These are phyloP conservation scores for carrot (Daucus carota) DNA, from an alignment of 129 eudicot genomes.

Conservation along the genomic window DNA sequence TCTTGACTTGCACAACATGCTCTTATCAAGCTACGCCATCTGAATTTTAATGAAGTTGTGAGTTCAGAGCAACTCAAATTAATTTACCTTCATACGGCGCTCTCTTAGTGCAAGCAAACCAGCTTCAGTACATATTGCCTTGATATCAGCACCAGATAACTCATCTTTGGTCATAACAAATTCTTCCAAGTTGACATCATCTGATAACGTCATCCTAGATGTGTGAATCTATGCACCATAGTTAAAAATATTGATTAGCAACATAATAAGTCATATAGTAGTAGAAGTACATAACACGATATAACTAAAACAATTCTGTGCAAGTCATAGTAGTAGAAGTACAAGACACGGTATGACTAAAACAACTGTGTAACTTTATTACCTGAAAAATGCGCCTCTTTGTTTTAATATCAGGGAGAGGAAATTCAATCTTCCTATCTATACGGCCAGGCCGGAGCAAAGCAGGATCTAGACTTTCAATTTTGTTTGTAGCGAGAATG, in stretches of 20 bases:
- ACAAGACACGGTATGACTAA: background rate
- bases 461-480: conserved; percentile 73
- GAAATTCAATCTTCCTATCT: conserved; percentile 86
- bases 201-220: conserved; percentile 56
- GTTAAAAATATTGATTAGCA: background rate
- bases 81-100: conserved; percentile 59
- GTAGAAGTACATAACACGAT: background rate
- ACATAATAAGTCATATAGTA: background rate
- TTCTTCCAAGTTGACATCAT: conserved; percentile 59
- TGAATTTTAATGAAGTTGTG: background rate
- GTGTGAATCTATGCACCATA: conserved; percentile 40
- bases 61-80: background rate
- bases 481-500: conserved; percentile 55
- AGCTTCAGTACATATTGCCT: conserved; percentile 69
- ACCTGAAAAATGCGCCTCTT: conserved; percentile 81
- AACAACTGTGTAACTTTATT: background rate
- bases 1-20: background rate
- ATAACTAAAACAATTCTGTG: background rate
- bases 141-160: conserved; percentile 64
- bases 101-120: conserved; percentile 60
- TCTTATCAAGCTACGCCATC: background rate
- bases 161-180: conserved; percentile 62
- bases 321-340: background rate
- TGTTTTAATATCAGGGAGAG: conserved; percentile 83
- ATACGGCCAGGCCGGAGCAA: conserved; percentile 86